Conservation (phyloP, 306 rosid genomes). For the Quercus agrifolia region DNA sequence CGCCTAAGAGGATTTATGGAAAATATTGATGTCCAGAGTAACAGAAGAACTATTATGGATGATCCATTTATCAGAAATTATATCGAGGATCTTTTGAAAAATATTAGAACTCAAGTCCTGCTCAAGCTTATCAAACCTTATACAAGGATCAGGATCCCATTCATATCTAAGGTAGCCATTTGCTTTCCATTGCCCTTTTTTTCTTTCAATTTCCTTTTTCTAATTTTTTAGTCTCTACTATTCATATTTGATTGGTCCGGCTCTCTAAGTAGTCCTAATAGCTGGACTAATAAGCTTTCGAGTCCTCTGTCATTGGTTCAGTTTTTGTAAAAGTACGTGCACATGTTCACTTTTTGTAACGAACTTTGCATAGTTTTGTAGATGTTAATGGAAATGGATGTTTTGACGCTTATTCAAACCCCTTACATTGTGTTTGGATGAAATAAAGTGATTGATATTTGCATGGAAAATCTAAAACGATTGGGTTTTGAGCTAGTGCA, state of each 20-base stretch:
- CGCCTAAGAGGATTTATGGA: slow-evolving; percentile 19
- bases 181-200: not conserved
- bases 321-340: not conserved
- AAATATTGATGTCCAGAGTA: slow-evolving; percentile 29
- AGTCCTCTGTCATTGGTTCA: not conserved
- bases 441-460: no score
- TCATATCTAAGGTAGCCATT: slow-evolving; percentile 79
- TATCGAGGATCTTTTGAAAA: slow-evolving; percentile 94
- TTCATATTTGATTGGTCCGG: not conserved
- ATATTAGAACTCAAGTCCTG: slow-evolving; percentile 94
- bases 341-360: no score
- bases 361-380: not conserved
- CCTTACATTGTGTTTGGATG: not conserved
- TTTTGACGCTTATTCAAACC: not conserved
- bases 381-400: not conserved
- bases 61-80: slow-evolving; percentile 94
- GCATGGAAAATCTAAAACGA: no score
- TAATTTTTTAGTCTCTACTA: not conserved
- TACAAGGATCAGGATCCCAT: slow-evolving; percentile 94
- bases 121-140: slow-evolving; percentile 97
- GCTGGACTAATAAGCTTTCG: not conserved
- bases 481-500: no score
- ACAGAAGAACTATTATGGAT: slow-evolving; percentile 95
- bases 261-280: not conserved
- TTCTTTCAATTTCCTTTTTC: not conserved